Evolutionary conservation across 75 land plant genomes (phyloP).

Genomic region (Pseudotsuga menziesii): DNA sequence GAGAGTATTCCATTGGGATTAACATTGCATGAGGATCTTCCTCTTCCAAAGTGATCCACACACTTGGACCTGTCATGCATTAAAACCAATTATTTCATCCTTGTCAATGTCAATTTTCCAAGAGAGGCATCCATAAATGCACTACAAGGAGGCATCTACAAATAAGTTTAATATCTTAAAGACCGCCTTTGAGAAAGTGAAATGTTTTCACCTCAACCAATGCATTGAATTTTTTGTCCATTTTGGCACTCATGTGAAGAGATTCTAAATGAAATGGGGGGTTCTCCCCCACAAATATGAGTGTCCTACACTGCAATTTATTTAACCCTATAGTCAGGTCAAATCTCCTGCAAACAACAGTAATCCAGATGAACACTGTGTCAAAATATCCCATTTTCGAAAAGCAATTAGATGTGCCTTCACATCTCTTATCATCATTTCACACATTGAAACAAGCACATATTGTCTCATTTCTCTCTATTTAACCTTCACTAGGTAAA

Average conservation of each 20-base stretch:
- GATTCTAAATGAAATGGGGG: constrained; percentile 71
- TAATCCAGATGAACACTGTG: not conserved
- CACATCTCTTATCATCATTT: not conserved
- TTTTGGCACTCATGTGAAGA: constrained; percentile 60
- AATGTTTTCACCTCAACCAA: constrained; percentile 60
- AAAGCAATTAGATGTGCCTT: not conserved
- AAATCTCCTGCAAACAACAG: constrained; percentile 30
- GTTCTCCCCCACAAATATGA: constrained; percentile 83
- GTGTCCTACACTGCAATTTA: constrained; percentile 65
- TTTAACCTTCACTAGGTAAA: too few relatives aligned
- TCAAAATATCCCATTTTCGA: not conserved
- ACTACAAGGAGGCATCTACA: not conserved
- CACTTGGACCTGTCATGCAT: constrained; percentile 62
- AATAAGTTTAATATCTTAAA: not conserved
- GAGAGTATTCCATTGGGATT: constrained; percentile 78
- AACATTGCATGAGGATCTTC: constrained; percentile 88
- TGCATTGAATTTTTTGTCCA: constrained; percentile 55
- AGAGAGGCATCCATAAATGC: not conserved
- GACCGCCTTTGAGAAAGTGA: not conserved
- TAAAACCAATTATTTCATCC: not conserved
- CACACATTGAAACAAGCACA: not conserved
- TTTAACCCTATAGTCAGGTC: constrained; percentile 54
- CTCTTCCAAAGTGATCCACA: constrained; percentile 85
- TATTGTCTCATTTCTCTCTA: too few relatives aligned
- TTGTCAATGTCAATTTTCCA: not conserved